A percentile compares a stretch with the other conserved stretches of the same genome.
Conservation (phyloP, 2,329 filamentous ascomycete species). For the Microsporum canis region DNA sequence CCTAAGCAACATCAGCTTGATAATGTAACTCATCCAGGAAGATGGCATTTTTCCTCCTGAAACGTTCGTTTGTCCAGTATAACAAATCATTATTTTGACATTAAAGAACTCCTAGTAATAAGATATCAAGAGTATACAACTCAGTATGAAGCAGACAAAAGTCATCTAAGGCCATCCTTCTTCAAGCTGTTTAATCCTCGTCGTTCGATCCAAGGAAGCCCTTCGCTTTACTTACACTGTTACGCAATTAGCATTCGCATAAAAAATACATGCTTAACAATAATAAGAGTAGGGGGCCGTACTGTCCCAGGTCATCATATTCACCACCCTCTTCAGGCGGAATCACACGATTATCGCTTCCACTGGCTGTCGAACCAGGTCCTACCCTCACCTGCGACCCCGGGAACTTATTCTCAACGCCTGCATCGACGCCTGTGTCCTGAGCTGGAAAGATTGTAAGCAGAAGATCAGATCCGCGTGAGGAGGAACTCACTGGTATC, state of each 20-base stretch:
- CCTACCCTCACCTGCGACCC: slow-evolving; percentile 30
- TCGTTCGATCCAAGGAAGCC: background rate
- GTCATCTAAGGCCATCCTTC: too few species aligned
- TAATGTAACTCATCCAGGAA: too few species aligned
- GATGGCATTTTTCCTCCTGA: too few species aligned
- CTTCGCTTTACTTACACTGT: slow-evolving; percentile 23
- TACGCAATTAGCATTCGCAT: slow-evolving; percentile 2
- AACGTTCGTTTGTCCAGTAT: too few species aligned
- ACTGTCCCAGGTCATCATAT: slow-evolving; percentile 29
- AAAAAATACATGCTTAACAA: background rate
- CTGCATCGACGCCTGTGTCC: slow-evolving; percentile 34
- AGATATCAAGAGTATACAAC: too few species aligned
- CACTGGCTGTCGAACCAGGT: slow-evolving; percentile 23
- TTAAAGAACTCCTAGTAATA: too few species aligned
- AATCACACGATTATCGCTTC: slow-evolving; percentile 30
- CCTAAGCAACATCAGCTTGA: too few species aligned
- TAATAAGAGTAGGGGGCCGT: slow-evolving; percentile 9
- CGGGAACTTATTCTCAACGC: slow-evolving; percentile 29
- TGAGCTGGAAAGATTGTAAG: slow-evolving; percentile 18
- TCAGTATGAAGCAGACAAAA: too few species aligned
- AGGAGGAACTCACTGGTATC: slow-evolving; percentile 21
- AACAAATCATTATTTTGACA: too few species aligned
- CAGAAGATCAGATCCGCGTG: background rate
- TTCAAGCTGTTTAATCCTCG: background rate
- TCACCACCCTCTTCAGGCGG: slow-evolving; percentile 33